A percentile compares a stretch with the other conserved stretches of the same genome.
These are phyloP conservation scores for Saksenaea oblongispora DNA, from an alignment of 371 early-diverging fungal genomes.

Conservation along the genomic window DNA sequence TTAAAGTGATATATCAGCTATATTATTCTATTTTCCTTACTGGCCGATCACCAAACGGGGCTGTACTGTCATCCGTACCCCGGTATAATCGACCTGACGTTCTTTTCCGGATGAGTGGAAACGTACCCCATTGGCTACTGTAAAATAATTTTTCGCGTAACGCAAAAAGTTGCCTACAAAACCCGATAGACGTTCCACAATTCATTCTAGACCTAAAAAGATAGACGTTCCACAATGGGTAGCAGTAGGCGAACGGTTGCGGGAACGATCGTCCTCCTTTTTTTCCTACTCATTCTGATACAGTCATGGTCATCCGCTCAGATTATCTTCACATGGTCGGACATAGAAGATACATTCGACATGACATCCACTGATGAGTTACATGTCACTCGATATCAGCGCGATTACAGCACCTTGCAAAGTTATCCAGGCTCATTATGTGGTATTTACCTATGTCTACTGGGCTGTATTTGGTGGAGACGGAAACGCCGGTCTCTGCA, in stretches of 20 bases:
- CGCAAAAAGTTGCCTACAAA: no score
- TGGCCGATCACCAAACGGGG: no score
- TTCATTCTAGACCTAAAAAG: no score
- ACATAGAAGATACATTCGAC: neutral
- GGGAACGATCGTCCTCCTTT: constrained; percentile 2
- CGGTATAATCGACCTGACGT: no score
- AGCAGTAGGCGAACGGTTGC: neutral
- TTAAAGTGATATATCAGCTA: no score
- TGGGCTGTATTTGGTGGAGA: neutral
- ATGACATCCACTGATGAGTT: neutral
- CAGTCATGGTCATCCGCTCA: neutral
- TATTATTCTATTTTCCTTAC: no score
- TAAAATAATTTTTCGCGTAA: no score
- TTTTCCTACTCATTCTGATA: neutral
- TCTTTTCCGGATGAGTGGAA: no score
- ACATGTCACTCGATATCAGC: neutral
- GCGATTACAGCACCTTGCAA: neutral
- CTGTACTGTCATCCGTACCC: no score
- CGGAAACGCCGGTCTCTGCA: neutral
- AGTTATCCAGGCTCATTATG: neutral
- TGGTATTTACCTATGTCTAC: neutral
- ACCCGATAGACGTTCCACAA: no score
- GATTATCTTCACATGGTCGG: neutral
- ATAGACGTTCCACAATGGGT: neutral
- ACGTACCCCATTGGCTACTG: no score